Evolutionary conservation across 1,284 basidiomycete species (phyloP), one percentile per base, ranked within the genome.

Genomic region (Calocybe gambosa): DNA sequence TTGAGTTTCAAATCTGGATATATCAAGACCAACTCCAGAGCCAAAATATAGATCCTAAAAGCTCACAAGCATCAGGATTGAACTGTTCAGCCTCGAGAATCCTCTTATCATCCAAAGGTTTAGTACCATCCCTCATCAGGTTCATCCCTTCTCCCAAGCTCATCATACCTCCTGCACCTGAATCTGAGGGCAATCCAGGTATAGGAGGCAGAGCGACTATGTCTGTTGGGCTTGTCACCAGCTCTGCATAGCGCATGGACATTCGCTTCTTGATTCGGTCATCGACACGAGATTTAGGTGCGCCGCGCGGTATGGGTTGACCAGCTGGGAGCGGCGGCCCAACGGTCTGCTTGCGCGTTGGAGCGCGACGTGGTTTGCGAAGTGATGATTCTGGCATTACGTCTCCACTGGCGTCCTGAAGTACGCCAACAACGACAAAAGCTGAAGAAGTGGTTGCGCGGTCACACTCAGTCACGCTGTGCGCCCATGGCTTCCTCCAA

Each of bases 221-320:
- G 38, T 78, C 71, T 1, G 78, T 79, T 3, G 84, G 80, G 12
- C 74, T 70, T 2, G 84, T 84, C 42, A 56, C 52, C 50, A 89
- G 85, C 53, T 89, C 86, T 40, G 86, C 85, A 75, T 90, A 94
- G 62, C 91, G 80, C 77, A 85, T 88, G 13, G 89, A 92, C 81
- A 93, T 84, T 54, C 92, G 85, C 67, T 90, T 89, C 77, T 90
- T 91, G 66, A 94, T 91, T 71, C 89, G 90, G 75, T 93, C 92
- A 63, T 90, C 89, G 46, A 94, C 85, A 46, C 82, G 77, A 47
- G 85, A 83, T 63, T 85, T 88, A 57, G 77, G 72, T 2, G 65
- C 67, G 60, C 73, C 65, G 51, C 66, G 62, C 15, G 63, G 62
- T 23, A 58, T 56, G n/a, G 63, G 58, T 35, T 55, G 54, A 16